Evolutionary conservation across 106 monocot species (phyloP), one percentile per base, ranked within the genome.

Genomic region (Dioscorea alata): DNA sequence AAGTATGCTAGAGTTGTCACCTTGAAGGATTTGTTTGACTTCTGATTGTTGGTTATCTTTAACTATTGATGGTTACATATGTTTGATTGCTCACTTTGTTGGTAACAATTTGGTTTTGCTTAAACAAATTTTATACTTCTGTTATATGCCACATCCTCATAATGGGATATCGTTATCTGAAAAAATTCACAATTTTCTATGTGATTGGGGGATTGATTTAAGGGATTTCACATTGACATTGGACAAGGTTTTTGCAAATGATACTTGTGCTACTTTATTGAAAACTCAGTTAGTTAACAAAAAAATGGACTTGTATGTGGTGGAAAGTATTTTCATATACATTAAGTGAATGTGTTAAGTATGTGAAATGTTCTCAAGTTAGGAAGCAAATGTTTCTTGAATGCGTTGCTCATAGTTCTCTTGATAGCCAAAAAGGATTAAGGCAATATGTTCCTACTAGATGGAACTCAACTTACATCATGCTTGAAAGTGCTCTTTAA

Each of bases 391-490:
- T 19, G 33, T 70, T 70, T 33, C 4, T 35, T 4, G 59, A 58
- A 6, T 70, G 70, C 48, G 42, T 59, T 16, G 23, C 4, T 4
- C 34, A 70, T 12, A 19, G 10, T 17, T n/a, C n/a, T 34, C n/a
- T 18, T 35, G 33, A 21, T 2, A 59, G 18, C 21, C 1, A 70
- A 35, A 70, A 59, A 35, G 20, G 57, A 2, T 70, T 70, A 21
- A 8, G 34, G 20, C 33, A 58, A 70, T 57, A 70, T 70, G 57
- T 57, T 57, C 59, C 59, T n/a, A 70, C 57, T 13, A 58, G 33
- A 23, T 70, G 59, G n/a, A n/a, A n/a, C n/a, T n/a, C n/a, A n/a
- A n/a, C n/a, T n/a, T n/a, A n/a, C n/a, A n/a, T n/a, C n/a, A n/a
- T n/a, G n/a, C n/a, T n/a, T n/a, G n/a, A n/a, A n/a, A n/a, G n/a